phyloP scores from a whole-genome alignment of 306 rosid genomes.

The Sechiopsis laciniata region DNA sequence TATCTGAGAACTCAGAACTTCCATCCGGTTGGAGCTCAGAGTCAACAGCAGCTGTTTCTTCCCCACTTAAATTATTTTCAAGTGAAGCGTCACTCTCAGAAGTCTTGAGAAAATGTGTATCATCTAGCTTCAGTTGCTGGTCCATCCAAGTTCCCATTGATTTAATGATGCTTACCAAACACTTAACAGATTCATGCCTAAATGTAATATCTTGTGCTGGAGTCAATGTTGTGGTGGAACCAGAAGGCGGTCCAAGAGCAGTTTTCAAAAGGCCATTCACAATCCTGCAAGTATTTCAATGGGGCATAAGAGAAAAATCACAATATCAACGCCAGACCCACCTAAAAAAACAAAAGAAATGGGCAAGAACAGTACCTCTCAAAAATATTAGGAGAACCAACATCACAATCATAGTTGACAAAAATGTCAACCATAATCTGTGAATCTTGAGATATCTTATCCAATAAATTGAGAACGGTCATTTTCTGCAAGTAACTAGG shows the following conservation, averaged over 20 bases:
- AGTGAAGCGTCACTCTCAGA: constrained; percentile 47
- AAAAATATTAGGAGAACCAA: constrained; percentile 91
- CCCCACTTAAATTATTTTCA: constrained; percentile 59
- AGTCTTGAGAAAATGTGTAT: constrained; percentile 19
- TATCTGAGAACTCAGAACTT: constrained; percentile 69
- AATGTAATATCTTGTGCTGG: constrained; percentile 89
- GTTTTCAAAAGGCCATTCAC: constrained; percentile 98
- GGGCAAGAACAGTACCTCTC: constrained; percentile 71
- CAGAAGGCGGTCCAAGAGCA: constrained; percentile 97
- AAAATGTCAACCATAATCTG: constrained; percentile 85
- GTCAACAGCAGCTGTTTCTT: constrained; percentile 74
- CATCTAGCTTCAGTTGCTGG: constrained; percentile 68
- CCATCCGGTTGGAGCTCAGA: constrained; percentile 65
- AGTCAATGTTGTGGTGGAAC: constrained; percentile 78
- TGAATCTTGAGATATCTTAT: constrained; percentile 81
- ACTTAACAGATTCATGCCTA: constrained; percentile 91
- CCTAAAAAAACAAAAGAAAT: background rate
- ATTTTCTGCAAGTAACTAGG: constrained; percentile 97
- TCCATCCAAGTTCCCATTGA: constrained; percentile 99
- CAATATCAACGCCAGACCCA: constrained; percentile 3
- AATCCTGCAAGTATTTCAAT: constrained; percentile 91
- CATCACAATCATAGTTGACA: constrained; percentile 97
- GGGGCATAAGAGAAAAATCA: constrained; percentile 69
- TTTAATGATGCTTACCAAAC: constrained; percentile 76
- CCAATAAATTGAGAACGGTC: constrained; percentile 89